These are phyloP conservation scores for Diaporthe velutina DNA, from an alignment of 2,329 filamentous ascomycete species.

Conservation along the genomic window DNA sequence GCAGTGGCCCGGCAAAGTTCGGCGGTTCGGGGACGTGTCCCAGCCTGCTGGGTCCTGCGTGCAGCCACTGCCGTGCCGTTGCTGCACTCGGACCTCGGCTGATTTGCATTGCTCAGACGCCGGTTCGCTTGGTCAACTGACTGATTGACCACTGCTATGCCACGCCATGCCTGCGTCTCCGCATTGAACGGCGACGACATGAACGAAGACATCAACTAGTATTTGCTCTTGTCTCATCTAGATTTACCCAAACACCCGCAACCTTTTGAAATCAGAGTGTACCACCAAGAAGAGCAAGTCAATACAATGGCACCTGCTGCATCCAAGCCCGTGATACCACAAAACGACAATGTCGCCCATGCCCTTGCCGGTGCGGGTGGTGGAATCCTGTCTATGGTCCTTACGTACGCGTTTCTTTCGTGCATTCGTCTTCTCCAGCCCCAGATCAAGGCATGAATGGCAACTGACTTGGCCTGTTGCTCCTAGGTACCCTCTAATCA, in stretches of 20 bases:
- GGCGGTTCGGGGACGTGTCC: slow-evolving; percentile 19
- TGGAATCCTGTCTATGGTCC: slow-evolving; percentile 92
- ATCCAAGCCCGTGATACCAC: slow-evolving; percentile 77
- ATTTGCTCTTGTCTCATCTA: neutral
- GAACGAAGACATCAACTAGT: slow-evolving; percentile 38
- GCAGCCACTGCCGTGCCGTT: slow-evolving; percentile 29
- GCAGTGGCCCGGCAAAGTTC: slow-evolving; percentile 14
- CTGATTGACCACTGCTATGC: slow-evolving; percentile 5
- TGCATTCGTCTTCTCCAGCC: neutral
- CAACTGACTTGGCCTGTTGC: slow-evolving; percentile 27
- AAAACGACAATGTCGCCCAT: slow-evolving; percentile 97
- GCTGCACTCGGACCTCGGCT: slow-evolving; percentile 37
- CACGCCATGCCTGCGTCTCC: slow-evolving; percentile 1
- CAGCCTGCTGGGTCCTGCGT: slow-evolving; percentile 9
- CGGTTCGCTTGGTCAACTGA: slow-evolving; percentile 27
- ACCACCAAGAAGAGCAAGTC: neutral
- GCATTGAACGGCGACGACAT: slow-evolving; percentile 22
- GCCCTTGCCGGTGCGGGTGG: slow-evolving; percentile 93
- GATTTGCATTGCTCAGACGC: slow-evolving; percentile 21
- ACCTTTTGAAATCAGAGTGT: neutral
- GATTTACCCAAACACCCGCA: neutral
- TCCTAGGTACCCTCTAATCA: slow-evolving; percentile 91
- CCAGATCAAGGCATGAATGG: slow-evolving; percentile 20
- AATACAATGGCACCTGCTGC: slow-evolving; percentile 44
- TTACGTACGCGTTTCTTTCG: slow-evolving; percentile 74